Evolutionary conservation across 257 asterid genomes (phyloP).

Genomic region (Asclepias syriaca): DNA sequence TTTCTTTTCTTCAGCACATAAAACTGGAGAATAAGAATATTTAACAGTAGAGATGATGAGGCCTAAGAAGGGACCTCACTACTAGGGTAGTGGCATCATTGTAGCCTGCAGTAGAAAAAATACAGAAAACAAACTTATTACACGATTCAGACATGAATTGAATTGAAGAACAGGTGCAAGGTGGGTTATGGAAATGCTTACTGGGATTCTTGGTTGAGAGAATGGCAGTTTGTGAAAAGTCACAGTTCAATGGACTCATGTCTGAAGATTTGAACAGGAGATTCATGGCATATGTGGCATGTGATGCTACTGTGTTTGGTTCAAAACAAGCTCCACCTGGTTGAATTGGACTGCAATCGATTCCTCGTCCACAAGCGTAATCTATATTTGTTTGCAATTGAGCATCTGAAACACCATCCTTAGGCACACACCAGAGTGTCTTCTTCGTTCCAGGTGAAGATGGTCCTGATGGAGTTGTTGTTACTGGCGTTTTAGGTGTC

Average conservation of each 20-base stretch:
- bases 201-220: conserved; percentile 48
- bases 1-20: neutral
- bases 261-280: conserved; percentile 37
- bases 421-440: conserved; percentile 46
- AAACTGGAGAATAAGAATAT: conserved; percentile 9
- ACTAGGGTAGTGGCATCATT: conserved; percentile 41
- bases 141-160: neutral
- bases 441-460: conserved; percentile 19
- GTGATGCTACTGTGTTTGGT: conserved; percentile 41
- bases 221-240: conserved; percentile 45
- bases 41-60: neutral
- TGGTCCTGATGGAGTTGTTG: conserved; percentile 19
- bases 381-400: conserved; percentile 50
- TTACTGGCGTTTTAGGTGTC: conserved; percentile 13
- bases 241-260: conserved; percentile 38
- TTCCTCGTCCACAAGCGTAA: conserved; percentile 51
- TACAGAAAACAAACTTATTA: no score
- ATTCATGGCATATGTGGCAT: conserved; percentile 66
- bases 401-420: conserved; percentile 32
- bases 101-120: conserved; percentile 34
- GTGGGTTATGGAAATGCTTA: conserved; percentile 16
- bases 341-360: conserved; percentile 55
- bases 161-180: neutral
- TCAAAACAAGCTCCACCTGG: conserved; percentile 67
- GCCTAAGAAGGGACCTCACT: conserved; percentile 14